A percentile compares a stretch with the other conserved stretches of the same genome.
Conservation (phyloP, 2,329 filamentous ascomycete species). For the Albophoma yamanashiensis region DNA sequence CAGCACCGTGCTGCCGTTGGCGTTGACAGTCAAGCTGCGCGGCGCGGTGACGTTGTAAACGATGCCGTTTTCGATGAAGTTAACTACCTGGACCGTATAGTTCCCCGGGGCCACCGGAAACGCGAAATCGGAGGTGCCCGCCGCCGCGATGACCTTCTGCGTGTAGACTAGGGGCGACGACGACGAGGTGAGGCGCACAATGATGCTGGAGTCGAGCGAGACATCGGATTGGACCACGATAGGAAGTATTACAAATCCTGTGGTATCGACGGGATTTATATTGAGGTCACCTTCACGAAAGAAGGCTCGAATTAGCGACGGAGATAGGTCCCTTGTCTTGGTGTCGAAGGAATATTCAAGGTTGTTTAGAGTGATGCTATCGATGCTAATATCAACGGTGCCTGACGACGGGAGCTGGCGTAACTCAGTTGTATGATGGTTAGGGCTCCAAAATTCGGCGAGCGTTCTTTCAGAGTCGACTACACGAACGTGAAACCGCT, state of each 20-base stretch:
- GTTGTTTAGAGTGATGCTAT: neutral
- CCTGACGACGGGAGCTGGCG: neutral
- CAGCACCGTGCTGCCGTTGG: neutral
- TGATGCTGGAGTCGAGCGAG: neutral
- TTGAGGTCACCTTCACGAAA: neutral
- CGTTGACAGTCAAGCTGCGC: neutral
- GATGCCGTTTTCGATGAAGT: neutral
- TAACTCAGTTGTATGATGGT: neutral
- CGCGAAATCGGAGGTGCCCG: neutral
- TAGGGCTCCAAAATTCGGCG: neutral
- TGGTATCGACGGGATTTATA: neutral
- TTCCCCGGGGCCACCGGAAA: neutral
- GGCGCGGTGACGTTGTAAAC: neutral
- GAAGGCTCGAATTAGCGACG: neutral
- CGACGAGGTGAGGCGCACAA: neutral
- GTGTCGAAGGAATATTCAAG: neutral
- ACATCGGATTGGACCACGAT: neutral
- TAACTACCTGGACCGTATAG: neutral
- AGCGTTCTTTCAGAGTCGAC: neutral
- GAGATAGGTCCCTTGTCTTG: neutral
- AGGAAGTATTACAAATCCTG: neutral
- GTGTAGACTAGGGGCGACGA: neutral
- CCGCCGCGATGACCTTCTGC: neutral
- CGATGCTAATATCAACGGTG: neutral
- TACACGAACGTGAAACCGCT: neutral